These are phyloP conservation scores for Priceomyces castillae DNA, from an alignment of 805 yeast species.

Conservation along the genomic window DNA sequence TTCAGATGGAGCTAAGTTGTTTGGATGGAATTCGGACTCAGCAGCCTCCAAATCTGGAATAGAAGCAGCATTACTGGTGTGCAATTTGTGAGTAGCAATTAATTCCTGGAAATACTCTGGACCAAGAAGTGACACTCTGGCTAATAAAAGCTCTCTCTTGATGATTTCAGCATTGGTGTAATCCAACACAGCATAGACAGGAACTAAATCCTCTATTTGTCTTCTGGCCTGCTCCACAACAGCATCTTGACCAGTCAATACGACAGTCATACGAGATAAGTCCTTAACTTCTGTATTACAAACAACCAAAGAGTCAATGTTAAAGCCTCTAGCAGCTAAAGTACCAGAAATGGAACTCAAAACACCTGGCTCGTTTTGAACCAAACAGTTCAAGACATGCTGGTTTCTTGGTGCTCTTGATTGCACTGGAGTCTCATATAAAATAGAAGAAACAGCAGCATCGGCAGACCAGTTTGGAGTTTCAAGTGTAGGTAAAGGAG, in stretches of 20 bases:
- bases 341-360: conserved; percentile 90
- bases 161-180: conserved; percentile 88
- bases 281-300: conserved; percentile 96
- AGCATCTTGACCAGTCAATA: conserved; percentile 89
- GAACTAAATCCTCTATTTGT: conserved; percentile 96
- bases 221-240: conserved; percentile 97
- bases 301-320: conserved; percentile 94
- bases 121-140: conserved; percentile 89
- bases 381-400: conserved; percentile 94
- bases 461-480: conserved; percentile 95
- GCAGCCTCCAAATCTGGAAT: conserved; percentile 43
- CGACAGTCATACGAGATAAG: conserved; percentile 95
- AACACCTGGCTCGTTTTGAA: conserved; percentile 98
- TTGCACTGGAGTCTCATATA: conserved; percentile 84
- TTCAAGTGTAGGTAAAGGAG: conserved; percentile 89
- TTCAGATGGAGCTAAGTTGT: conserved; percentile 84
- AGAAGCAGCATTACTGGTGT: conserved; percentile 36
- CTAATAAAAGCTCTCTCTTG: conserved; percentile 85
- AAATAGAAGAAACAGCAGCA: conserved; percentile 91
- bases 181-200: conserved; percentile 96
- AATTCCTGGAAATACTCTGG: conserved; percentile 98
- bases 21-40: conserved; percentile 72
- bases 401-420: conserved; percentile 63
- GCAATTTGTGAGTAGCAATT: conserved; percentile 74
- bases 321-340: conserved; percentile 96